Evolutionary conservation across 345 rosid genomes (phyloP).

Genomic region (Camelina sativa): DNA sequence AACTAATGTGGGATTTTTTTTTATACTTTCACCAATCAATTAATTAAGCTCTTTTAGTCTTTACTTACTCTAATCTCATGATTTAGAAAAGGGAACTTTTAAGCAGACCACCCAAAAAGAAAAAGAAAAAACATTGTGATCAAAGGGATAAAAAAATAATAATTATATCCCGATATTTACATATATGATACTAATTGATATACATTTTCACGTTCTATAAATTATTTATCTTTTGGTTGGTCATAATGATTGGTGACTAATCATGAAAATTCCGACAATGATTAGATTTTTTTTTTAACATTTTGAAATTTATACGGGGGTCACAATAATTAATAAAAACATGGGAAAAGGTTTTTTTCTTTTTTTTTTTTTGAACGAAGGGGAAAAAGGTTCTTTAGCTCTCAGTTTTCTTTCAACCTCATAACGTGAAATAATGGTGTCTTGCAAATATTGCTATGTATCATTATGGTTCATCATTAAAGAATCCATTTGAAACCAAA

Average conservation of each 20-base stretch:
- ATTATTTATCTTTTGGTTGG: slow-evolving; percentile 30
- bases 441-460: slow-evolving; percentile 43
- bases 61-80: background rate
- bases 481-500: slow-evolving; percentile 24
- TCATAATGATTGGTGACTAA: slow-evolving; percentile 36
- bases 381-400: slow-evolving; percentile 28
- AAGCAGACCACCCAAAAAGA: too few relatives aligned
- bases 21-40: background rate
- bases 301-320: slow-evolving; percentile 38
- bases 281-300: slow-evolving; percentile 36
- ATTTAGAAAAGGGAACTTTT: background rate
- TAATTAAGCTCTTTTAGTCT: background rate
- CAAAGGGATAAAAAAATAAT: background rate
- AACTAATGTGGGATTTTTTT: slow-evolving; percentile 26
- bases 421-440: slow-evolving; percentile 47
- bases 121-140: background rate
- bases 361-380: background rate
- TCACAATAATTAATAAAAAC: slow-evolving; percentile 42
- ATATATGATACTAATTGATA: too few relatives aligned
- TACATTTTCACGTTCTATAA: background rate
- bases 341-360: slow-evolving; percentile 33
- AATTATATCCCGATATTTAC: background rate
- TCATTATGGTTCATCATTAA: slow-evolving; percentile 41
- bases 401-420: slow-evolving; percentile 34
- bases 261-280: slow-evolving; percentile 37